These are phyloP conservation scores for Nymphaea thermarum DNA, from an alignment of 164 flowering plant species.

Conservation along the genomic window DNA sequence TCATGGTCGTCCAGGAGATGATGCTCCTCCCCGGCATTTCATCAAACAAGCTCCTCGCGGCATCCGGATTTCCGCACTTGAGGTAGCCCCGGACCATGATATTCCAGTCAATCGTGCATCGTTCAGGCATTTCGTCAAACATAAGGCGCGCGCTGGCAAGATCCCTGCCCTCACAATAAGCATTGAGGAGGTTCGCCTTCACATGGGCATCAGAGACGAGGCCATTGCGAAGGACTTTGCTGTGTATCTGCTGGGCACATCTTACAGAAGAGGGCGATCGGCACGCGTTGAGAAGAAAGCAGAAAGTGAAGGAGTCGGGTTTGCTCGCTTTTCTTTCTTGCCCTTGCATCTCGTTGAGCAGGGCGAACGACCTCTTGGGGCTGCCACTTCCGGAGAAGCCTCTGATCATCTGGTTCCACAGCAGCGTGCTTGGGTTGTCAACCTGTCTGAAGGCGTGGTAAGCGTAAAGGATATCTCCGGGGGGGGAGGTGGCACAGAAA, in stretches of 20 bases:
- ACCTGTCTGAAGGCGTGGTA: conserved; percentile 20
- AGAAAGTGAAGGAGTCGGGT: conserved; percentile 48
- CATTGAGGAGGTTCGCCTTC: conserved; percentile 43
- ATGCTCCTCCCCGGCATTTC: conserved; percentile 65
- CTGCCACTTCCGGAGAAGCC: conserved; percentile 19
- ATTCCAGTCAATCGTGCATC: conserved; percentile 36
- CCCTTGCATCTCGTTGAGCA: conserved; percentile 27
- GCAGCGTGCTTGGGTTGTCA: conserved; percentile 24
- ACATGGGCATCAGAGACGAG: conserved; percentile 29
- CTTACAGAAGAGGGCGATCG: conserved; percentile 18
- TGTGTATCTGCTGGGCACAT: conserved; percentile 54
- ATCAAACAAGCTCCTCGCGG: conserved; percentile 28
- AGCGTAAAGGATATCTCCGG: conserved; percentile 22
- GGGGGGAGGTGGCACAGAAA: conserved; percentile 14
- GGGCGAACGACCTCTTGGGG: conserved; percentile 17
- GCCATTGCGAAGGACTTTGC: conserved; percentile 31
- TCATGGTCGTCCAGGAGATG: conserved; percentile 67
- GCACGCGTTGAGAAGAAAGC: conserved; percentile 42
- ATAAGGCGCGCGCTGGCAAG: conserved; percentile 17
- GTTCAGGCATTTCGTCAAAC: conserved; percentile 34
- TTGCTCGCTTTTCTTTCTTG: conserved; percentile 5
- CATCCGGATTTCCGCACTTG: conserved; percentile 25
- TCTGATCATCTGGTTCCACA: conserved; percentile 61
- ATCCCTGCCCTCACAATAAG: conserved; percentile 20
- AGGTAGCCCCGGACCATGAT: conserved; percentile 29